phyloP scores from a whole-genome alignment of 345 rosid genomes.

The Linum lewisii region DNA sequence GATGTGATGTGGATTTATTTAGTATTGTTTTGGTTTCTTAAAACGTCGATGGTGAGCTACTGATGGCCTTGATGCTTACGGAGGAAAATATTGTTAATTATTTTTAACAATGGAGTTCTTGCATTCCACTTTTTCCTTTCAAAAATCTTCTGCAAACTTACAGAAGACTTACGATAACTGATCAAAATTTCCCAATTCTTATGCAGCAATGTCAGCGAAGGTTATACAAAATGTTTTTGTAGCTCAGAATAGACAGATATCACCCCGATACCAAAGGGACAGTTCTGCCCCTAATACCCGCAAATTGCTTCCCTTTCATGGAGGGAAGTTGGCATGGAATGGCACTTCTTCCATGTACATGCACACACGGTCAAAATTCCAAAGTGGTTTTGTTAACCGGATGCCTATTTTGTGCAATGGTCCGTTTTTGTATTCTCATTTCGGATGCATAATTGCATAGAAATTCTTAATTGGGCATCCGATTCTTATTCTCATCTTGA shows the following conservation, averaged over 20 bases:
- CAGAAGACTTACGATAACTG: not conserved
- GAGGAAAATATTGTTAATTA: no score
- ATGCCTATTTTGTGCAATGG: conserved; percentile 69
- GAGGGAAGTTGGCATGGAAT: conserved; percentile 77
- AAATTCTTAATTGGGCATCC: conserved; percentile 3
- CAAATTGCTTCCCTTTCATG: conserved; percentile 51
- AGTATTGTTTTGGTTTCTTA: no score
- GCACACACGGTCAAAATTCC: conserved; percentile 39
- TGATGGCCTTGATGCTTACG: no score
- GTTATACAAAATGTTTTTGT: conserved; percentile 64
- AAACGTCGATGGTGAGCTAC: no score
- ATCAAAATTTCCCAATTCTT: conserved; percentile 31
- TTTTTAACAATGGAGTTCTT: not conserved
- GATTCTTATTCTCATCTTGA: not conserved
- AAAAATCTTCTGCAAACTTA: no score
- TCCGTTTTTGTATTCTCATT: conserved; percentile 79
- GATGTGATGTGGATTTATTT: no score
- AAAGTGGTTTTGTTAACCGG: conserved; percentile 48
- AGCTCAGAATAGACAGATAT: conserved; percentile 68
- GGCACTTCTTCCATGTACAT: conserved; percentile 61
- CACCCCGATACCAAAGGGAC: conserved; percentile 51
- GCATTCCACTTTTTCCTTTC: not conserved
- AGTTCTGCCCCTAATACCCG: conserved; percentile 39
- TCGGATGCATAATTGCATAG: conserved; percentile 29
- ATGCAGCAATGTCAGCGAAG: conserved; percentile 78